These are phyloP conservation scores for Pseudocercospora fuligena DNA, from an alignment of 2,329 filamentous ascomycete genomes.

Conservation along the genomic window DNA sequence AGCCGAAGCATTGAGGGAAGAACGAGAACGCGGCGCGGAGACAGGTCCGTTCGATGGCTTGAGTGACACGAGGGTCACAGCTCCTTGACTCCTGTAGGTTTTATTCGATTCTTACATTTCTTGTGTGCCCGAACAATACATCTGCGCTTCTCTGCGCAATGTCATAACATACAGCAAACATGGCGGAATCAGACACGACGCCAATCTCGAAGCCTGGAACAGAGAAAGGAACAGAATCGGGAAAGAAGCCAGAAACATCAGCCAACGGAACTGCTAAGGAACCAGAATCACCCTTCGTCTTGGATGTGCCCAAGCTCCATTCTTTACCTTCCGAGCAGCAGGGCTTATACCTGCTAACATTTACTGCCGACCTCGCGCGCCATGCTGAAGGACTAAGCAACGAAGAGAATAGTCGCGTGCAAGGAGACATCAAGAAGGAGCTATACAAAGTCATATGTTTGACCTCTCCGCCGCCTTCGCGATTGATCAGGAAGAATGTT, in stretches of 20 bases:
- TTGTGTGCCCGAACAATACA: neutral
- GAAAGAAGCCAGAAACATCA: neutral
- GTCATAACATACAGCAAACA: conserved; percentile 16
- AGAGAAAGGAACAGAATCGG: neutral
- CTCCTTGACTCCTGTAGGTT: neutral
- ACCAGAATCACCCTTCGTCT: conserved; percentile 54
- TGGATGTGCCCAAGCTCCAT: conserved; percentile 89
- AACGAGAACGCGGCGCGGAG: neutral
- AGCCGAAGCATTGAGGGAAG: no score
- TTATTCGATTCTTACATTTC: neutral
- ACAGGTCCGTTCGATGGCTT: neutral
- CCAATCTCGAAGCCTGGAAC: neutral
- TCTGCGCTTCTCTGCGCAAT: conserved; percentile 10
- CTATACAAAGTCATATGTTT: conserved; percentile 91
- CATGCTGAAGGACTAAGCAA: conserved; percentile 76
- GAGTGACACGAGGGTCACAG: neutral
- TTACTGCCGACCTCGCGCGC: conserved; percentile 79
- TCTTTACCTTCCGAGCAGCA: conserved; percentile 91
- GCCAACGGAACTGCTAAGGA: neutral
- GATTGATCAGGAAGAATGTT: conserved; percentile 87
- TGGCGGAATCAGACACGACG: conserved; percentile 27
- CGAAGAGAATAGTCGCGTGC: conserved; percentile 84
- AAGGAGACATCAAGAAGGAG: conserved; percentile 91
- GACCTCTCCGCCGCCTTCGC: conserved; percentile 76
- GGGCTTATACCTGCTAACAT: conserved; percentile 89